Conservation (phyloP, 441 rosid genomes). For the Macaranga tanarius region DNA sequence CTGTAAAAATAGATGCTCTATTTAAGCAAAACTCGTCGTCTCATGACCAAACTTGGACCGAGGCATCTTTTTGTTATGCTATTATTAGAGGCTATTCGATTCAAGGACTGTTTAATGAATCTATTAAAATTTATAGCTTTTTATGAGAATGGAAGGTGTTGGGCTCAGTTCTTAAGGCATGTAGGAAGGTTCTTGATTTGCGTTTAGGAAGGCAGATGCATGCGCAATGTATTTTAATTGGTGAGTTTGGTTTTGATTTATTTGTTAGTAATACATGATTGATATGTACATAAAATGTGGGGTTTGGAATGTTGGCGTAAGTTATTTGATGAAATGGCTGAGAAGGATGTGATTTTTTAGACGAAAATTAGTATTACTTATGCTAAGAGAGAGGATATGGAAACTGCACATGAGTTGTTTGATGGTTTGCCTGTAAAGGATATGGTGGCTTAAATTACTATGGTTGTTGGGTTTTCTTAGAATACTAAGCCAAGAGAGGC, state of each 20-base stretch:
- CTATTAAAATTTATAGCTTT: slow-evolving; percentile 38
- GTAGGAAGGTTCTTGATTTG: slow-evolving; percentile 38
- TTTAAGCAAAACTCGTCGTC: too few relatives aligned
- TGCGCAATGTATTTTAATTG: slow-evolving; percentile 61
- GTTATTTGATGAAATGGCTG: slow-evolving; percentile 74
- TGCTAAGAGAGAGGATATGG: slow-evolving; percentile 54
- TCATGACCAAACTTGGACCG: too few relatives aligned
- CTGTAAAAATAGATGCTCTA: too few relatives aligned
- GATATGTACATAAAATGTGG: slow-evolving; percentile 66
- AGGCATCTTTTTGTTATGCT: slow-evolving; percentile 77
- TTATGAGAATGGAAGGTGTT: slow-evolving; percentile 52
- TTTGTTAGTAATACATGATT: slow-evolving; percentile 64
- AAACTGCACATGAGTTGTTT: slow-evolving; percentile 51
- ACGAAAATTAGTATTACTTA: slow-evolving; percentile 64
- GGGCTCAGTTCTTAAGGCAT: slow-evolving; percentile 74
- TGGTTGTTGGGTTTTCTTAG: slow-evolving; percentile 68
- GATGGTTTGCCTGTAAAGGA: slow-evolving; percentile 57
- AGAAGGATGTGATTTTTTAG: slow-evolving; percentile 63
- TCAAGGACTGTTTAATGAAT: slow-evolving; percentile 37
- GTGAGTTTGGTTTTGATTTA: slow-evolving; percentile 59
- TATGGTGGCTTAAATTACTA: slow-evolving; percentile 75
- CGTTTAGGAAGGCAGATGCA: slow-evolving; percentile 68
- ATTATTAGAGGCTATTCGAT: slow-evolving; percentile 63
- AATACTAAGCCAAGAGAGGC: slow-evolving; percentile 78
- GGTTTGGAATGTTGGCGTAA: slow-evolving; percentile 46